phyloP scores from a whole-genome alignment of 768 basidiomycete species.

The Fomitopsis pulvina region DNA sequence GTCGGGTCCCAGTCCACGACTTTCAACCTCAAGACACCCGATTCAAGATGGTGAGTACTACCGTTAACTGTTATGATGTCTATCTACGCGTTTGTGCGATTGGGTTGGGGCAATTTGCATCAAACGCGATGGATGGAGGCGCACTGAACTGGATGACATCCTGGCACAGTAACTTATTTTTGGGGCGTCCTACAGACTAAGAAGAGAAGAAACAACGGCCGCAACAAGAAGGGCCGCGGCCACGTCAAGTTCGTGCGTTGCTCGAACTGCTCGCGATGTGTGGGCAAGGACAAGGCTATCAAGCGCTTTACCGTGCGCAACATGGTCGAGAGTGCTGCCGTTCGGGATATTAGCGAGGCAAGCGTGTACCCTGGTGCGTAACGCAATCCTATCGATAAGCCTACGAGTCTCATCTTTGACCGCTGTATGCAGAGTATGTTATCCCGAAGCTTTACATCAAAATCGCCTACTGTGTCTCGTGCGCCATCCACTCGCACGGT shows the following conservation, averaged over 20 bases:
- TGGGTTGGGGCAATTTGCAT: conserved; percentile 4
- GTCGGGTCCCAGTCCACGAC: conserved; percentile 2
- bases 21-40: conserved; percentile 24
- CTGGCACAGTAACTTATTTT: not conserved
- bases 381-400: not conserved
- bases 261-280: conserved; percentile 98
- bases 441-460: conserved; percentile 98
- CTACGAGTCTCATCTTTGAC: not conserved
- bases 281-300: conserved; percentile 99
- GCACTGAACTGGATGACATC: conserved; percentile 19
- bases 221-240: conserved; percentile 99
- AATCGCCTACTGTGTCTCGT: conserved; percentile 97
- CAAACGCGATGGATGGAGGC: conserved; percentile 26
- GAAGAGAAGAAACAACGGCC: conserved; percentile 98
- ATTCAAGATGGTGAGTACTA: conserved; percentile 31
- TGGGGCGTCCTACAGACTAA: conserved; percentile 60
- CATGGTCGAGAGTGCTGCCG: conserved; percentile 99
- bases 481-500: conserved; percentile 99
- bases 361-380: conserved; percentile 82
- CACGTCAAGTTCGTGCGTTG: conserved; percentile 93
- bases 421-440: conserved; percentile 66
- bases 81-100: conserved; percentile 4
- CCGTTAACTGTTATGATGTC: conserved; percentile 3
- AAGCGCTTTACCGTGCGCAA: conserved; percentile 99
- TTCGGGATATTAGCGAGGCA: conserved; percentile 95